phyloP scores from a whole-genome alignment of 2,329 filamentous ascomycete species.

The Sphaceloma murrayae region DNA sequence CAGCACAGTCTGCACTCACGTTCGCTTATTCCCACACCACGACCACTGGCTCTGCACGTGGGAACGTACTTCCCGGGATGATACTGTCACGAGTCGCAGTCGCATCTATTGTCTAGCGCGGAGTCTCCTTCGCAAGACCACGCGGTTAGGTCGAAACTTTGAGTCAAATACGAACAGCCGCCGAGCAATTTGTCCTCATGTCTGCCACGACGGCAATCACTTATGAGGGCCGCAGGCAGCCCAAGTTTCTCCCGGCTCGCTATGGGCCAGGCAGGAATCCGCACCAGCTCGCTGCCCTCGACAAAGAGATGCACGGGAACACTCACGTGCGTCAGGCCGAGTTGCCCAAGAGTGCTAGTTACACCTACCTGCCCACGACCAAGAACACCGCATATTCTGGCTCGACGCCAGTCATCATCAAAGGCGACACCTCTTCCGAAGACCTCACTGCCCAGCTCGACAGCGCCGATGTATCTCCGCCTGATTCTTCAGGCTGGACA shows the following conservation, averaged over 20 bases:
- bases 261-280: conserved; percentile 1
- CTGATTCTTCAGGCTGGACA: conserved; percentile 37
- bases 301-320: conserved; percentile 1
- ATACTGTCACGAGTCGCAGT: background rate
- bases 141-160: background rate
- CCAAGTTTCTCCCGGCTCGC: background rate
- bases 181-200: conserved; percentile 4
- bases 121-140: background rate
- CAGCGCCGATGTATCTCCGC: conserved; percentile 27
- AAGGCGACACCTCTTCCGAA: conserved; percentile 43
- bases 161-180: conserved; percentile 1
- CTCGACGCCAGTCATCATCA: conserved; percentile 32
- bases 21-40: background rate
- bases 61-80: background rate
- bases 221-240: conserved; percentile 3
- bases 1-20: no score
- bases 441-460: conserved; percentile 32
- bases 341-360: conserved; percentile 49
- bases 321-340: conserved; percentile 18
- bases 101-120: background rate
- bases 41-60: background rate
- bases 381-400: conserved; percentile 24
- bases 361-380: conserved; percentile 43
- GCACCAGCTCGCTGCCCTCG: background rate
- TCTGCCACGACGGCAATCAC: conserved; percentile 2